Percentiles rank a stretch among this genome's conserved stretches.
phyloP scores from a whole-genome alignment of 1,284 basidiomycete species.

The Leucoagaricus sp. region DNA sequence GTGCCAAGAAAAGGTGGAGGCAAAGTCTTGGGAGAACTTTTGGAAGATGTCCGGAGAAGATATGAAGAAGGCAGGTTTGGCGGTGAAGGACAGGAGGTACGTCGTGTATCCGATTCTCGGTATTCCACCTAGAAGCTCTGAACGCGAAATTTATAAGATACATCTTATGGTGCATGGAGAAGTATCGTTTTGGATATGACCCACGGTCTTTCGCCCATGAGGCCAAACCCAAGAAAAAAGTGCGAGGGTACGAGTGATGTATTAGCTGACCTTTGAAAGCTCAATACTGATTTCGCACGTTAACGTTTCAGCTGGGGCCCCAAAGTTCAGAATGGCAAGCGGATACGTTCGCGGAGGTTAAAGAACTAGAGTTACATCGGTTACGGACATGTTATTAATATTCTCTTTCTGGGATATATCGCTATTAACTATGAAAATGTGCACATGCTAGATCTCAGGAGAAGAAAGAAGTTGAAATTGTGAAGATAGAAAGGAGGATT shows the following conservation, averaged over 20 bases:
- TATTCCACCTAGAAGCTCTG: conserved; percentile 2
- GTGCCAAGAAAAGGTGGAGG: conserved; percentile 55
- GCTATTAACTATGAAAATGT: not conserved
- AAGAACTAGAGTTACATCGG: conserved; percentile 29
- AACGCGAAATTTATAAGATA: conserved; percentile 48
- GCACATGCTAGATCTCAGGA: not conserved
- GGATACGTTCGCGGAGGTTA: conserved; percentile 63
- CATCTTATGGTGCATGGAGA: conserved; percentile 82
- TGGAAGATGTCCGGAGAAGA: conserved; percentile 61
- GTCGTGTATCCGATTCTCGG: conserved; percentile 16
- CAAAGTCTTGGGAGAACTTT: conserved; percentile 67
- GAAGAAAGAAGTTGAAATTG: not conserved
- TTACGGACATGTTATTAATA: conserved; percentile 7
- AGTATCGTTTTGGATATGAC: conserved; percentile 61
- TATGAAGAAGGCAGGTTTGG: conserved; percentile 65
- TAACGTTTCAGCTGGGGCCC: conserved; percentile 47
- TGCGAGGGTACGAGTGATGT: conserved; percentile 64
- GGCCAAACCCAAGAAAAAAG: conserved; percentile 66
- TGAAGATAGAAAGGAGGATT: not conserved
- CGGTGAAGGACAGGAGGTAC: conserved; percentile 67
- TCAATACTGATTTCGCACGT: not conserved
- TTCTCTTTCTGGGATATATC: conserved; percentile 4
- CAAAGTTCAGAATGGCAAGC: conserved; percentile 73
- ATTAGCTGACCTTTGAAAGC: not conserved
- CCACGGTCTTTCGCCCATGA: conserved; percentile 66